Evolutionary conservation across 371 early-diverging fungal species (phyloP), one percentile per base, ranked within the genome.

Genomic region (Syncephalastrum monosporum): DNA sequence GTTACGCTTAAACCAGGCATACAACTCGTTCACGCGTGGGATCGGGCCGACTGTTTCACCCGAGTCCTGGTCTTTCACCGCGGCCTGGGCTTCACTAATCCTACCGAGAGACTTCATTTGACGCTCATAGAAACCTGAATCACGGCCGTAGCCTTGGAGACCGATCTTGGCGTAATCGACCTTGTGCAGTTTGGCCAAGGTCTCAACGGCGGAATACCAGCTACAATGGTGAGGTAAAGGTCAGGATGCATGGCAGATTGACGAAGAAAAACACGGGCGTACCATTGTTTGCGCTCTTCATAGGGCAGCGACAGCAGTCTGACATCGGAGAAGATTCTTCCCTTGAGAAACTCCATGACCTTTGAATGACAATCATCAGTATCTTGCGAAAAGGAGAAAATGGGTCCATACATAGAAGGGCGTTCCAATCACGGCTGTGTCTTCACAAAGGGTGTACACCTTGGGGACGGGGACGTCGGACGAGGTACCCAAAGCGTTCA

Each of bases 261-360:
- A 46, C 27, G 7, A 3, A 3, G 3, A 63, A 24, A 50, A 50
- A 5, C 23, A n/a, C 15, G 21, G 15, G 29, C 64, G 54, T 78
- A 83, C 87, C 81, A 88, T 50, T 58, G 50, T 38, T 59, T 66
- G 19, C 90, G 81, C 54, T 90, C 87, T 47, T 73, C 77, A 27
- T 69, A 73, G 3, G 82, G 67, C 42, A 92, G 49, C 42, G 68
- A 60, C 3, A 74, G 75, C 67, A 92, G 70, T 16, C 79, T 67
- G 5, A 83, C 69, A 55, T 91, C 87, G 1, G 81, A 72, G 56
- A 91, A 91, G 51, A 96, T 91, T 5, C 95, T 85, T 19, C 97
- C 97, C 45, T 91, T 73, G 48, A 95, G 67, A 58, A 92, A 96
- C 70, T 96, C 91, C 96, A 96, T 96, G 33, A 91, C 75, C 84